A percentile compares a stretch with the other conserved stretches of the same genome.
Evolutionary conservation across 2,329 filamentous ascomycete genomes (phyloP).

Genomic region (Acephala macrosclerotiorum): DNA sequence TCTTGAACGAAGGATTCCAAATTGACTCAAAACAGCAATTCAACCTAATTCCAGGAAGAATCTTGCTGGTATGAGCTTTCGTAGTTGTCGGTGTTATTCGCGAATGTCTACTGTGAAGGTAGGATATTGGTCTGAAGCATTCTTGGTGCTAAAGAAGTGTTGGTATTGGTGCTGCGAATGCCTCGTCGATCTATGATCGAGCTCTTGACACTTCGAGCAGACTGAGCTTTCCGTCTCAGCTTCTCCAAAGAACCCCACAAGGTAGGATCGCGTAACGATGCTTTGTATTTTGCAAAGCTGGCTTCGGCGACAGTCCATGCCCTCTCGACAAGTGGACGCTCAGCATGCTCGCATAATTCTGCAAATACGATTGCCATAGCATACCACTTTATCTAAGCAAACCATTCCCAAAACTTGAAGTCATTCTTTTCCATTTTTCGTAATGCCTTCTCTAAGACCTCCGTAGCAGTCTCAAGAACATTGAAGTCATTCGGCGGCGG

Average conservation of each 20-base stretch:
- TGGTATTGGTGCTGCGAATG: background rate
- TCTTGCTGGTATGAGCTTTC: background rate
- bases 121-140: background rate
- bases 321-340: constrained; percentile 10
- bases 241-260: constrained; percentile 7
- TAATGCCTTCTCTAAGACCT: constrained; percentile 6
- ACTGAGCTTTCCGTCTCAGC: constrained; percentile 11
- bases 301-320: constrained; percentile 12
- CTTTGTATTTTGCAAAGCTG: constrained; percentile 4
- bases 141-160: background rate
- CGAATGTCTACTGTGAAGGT: background rate
- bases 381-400: constrained; percentile 20
- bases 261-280: background rate
- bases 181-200: background rate
- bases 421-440: background rate
- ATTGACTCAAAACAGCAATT: constrained; percentile 12
- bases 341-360: constrained; percentile 14
- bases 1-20: constrained; percentile 19
- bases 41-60: background rate
- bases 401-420: constrained; percentile 16
- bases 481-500: constrained; percentile 16
- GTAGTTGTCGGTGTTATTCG: background rate
- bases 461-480: constrained; percentile 9
- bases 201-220: background rate
- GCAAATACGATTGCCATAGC: constrained; percentile 14